Conservation (phyloP, 495 filamentous ascomycete genomes). For the Neurospora tetrasperma region DNA sequence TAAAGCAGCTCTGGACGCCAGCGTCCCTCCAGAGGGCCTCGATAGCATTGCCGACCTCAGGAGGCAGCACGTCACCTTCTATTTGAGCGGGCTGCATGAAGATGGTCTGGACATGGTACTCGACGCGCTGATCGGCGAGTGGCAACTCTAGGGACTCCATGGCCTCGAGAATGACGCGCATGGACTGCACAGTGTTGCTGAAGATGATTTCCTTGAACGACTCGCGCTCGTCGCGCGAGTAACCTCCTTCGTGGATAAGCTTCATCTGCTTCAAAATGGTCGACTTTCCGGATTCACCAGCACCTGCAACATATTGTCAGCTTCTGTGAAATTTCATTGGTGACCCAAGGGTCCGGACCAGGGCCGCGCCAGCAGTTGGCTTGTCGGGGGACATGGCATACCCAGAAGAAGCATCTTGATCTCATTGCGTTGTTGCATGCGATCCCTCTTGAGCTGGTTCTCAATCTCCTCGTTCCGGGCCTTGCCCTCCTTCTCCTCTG, state of each 20-base stretch:
- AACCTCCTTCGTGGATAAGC: slow-evolving; percentile 73
- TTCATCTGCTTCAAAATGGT: slow-evolving; percentile 99
- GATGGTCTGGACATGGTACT: slow-evolving; percentile 91
- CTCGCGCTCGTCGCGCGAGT: slow-evolving; percentile 68
- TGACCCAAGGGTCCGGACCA: not conserved
- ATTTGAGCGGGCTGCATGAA: slow-evolving; percentile 96
- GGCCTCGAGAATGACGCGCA: slow-evolving; percentile 90
- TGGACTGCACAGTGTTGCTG: slow-evolving; percentile 94
- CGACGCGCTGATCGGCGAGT: slow-evolving; percentile 74
- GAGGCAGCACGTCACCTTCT: slow-evolving; percentile 86
- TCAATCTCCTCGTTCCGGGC: slow-evolving; percentile 98
- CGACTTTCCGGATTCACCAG: slow-evolving; percentile 98
- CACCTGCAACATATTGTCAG: slow-evolving; percentile 49
- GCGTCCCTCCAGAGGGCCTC: slow-evolving; percentile 88
- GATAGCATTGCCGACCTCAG: slow-evolving; percentile 89
- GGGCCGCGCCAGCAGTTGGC: not conserved
- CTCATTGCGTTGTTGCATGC: slow-evolving; percentile 91
- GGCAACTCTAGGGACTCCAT: slow-evolving; percentile 92
- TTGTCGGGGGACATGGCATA: slow-evolving; percentile 35
- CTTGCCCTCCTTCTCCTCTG: slow-evolving; percentile 99
- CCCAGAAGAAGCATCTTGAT: slow-evolving; percentile 99
- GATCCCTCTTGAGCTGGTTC: slow-evolving; percentile 92
- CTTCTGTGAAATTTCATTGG: not conserved
- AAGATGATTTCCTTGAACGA: slow-evolving; percentile 96
- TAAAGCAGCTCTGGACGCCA: slow-evolving; percentile 93